A percentile compares a stretch with the other conserved stretches of the same genome.
Evolutionary conservation across 805 yeast species (phyloP).

Genomic region (Lipomyces yamadae): DNA sequence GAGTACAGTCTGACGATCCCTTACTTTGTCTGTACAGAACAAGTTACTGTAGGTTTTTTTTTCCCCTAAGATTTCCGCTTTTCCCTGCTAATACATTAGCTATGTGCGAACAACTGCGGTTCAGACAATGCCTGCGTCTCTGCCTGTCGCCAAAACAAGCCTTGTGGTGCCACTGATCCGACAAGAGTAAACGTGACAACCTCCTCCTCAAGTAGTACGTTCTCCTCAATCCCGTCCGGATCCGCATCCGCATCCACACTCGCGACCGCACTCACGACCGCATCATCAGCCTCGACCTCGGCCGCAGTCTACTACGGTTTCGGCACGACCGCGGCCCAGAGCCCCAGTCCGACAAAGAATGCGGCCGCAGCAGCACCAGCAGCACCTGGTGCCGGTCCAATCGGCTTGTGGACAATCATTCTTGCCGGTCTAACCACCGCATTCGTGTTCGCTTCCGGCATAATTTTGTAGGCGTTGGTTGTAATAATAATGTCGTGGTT

Average conservation of each 20-base stretch:
- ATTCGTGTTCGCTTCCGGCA: too few relatives aligned
- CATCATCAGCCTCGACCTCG: not conserved
- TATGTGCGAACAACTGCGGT: constrained; percentile 2
- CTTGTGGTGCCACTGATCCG: constrained; percentile 9
- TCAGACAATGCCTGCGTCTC: constrained; percentile 5
- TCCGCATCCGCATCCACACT: not conserved
- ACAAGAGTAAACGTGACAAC: not conserved
- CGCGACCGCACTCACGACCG: not conserved
- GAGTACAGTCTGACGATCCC: constrained; percentile 9
- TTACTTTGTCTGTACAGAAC: not conserved
- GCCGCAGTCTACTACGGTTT: not conserved
- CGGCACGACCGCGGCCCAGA: not conserved
- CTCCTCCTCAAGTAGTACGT: not conserved
- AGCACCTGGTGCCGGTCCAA: too few relatives aligned
- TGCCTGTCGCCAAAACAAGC: not conserved
- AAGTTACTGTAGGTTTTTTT: not conserved
- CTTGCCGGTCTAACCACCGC: too few relatives aligned
- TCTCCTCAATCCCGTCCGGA: not conserved
- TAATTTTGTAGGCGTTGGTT: too few relatives aligned
- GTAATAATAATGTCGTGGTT: too few relatives aligned
- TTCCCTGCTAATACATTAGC: not conserved
- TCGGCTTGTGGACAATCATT: too few relatives aligned
- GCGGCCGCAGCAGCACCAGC: not conserved
- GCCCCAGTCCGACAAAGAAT: not conserved
- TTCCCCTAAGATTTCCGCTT: not conserved